phyloP scores from a whole-genome alignment of 2,329 filamentous ascomycete genomes.

The Sporothrix globosa region DNA sequence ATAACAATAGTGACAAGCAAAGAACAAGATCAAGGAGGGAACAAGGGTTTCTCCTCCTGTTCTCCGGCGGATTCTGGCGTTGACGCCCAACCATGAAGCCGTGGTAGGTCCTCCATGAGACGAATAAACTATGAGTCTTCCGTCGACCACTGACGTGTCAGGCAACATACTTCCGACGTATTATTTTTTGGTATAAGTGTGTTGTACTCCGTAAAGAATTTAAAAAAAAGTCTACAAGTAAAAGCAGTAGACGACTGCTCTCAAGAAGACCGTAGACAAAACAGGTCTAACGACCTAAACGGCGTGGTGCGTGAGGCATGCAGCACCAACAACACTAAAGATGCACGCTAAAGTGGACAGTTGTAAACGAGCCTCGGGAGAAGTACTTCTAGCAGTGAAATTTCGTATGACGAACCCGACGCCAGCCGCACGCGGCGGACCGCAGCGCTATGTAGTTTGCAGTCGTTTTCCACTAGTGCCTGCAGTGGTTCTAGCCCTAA shows the following conservation, averaged over 20 bases:
- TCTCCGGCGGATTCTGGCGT: slow-evolving; percentile 4
- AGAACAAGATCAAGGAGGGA: not conserved
- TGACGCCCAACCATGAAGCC: slow-evolving; percentile 15
- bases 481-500: not conserved
- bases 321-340: slow-evolving; percentile 2
- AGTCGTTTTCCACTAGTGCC: not conserved
- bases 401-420: too few relatives aligned
- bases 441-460: too few relatives aligned
- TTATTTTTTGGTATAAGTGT: not conserved
- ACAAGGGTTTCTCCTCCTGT: not conserved
- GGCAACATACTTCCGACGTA: not conserved
- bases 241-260: not conserved
- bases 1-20: not conserved
- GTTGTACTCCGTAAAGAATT: not conserved
- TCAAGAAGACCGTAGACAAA: not conserved
- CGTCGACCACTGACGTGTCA: slow-evolving; percentile 1
- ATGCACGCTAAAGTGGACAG: not conserved
- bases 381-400: too few relatives aligned
- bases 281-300: not conserved
- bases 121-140: not conserved
- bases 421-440: too few relatives aligned
- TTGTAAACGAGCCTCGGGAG: not conserved
- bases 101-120: not conserved
- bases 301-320: not conserved
- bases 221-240: not conserved